Evolutionary conservation across 1,284 basidiomycete species (phyloP).

Genomic region (Lignosus rhinocerotis): DNA sequence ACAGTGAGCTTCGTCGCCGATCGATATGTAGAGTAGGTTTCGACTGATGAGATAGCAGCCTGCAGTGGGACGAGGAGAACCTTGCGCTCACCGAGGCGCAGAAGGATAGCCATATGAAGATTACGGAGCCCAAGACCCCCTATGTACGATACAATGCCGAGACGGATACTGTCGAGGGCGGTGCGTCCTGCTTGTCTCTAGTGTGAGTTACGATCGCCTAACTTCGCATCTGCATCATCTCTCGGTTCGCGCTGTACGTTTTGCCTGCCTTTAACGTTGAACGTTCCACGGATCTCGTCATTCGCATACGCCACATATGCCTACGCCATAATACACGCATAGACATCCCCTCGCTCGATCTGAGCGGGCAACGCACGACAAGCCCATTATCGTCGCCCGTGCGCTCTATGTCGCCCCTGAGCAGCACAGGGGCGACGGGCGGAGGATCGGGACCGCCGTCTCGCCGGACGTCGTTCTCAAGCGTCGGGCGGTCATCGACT

Average conservation of each 20-base stretch:
- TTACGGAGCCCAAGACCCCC: slow-evolving; percentile 95
- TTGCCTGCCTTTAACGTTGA: background rate
- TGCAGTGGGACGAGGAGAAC: slow-evolving; percentile 94
- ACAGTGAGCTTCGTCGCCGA: slow-evolving; percentile 38
- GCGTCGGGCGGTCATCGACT: slow-evolving; percentile 44
- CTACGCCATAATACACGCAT: slow-evolving; percentile 4
- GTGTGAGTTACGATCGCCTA: background rate
- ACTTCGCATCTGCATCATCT: background rate
- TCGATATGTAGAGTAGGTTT: background rate
- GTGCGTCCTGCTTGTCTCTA: slow-evolving; percentile 44
- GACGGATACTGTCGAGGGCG: slow-evolving; percentile 79
- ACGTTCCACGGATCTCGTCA: background rate
- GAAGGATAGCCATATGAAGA: slow-evolving; percentile 95
- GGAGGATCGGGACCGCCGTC: slow-evolving; percentile 69
- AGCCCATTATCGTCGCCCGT: slow-evolving; percentile 29
- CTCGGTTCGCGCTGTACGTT: background rate
- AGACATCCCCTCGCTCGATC: slow-evolving; percentile 72
- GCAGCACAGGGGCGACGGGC: slow-evolving; percentile 37
- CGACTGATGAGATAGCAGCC: slow-evolving; percentile 34
- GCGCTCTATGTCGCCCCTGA: slow-evolving; percentile 31
- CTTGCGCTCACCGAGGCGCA: slow-evolving; percentile 87
- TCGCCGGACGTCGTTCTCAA: slow-evolving; percentile 79
- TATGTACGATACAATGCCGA: slow-evolving; percentile 89
- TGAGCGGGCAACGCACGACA: slow-evolving; percentile 36
- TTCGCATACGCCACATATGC: background rate